phyloP scores from a whole-genome alignment of 2,329 filamentous ascomycete species.

The Blastomyces percursus region DNA sequence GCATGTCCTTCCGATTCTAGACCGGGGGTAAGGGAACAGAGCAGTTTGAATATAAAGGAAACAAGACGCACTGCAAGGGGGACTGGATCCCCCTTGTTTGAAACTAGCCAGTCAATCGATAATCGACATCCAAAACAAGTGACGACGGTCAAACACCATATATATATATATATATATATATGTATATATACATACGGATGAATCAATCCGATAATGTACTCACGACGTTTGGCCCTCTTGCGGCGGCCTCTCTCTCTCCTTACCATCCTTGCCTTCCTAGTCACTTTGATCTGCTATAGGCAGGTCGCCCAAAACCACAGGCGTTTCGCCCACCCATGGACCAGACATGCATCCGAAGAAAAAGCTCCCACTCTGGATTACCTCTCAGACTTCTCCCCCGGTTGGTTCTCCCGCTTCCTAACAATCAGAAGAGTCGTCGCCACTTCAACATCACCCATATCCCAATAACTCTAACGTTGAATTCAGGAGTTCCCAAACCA shows the following conservation, averaged over 20 bases:
- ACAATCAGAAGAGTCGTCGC: neutral
- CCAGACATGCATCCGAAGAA: neutral
- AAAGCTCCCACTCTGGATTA: no score
- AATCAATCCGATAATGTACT: neutral
- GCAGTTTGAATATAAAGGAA: neutral
- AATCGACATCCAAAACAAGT: neutral
- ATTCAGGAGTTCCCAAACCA: slow-evolving; percentile 32
- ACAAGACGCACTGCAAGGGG: neutral
- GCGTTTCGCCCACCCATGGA: neutral
- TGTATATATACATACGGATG: neutral
- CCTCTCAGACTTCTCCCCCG: neutral
- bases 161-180: neutral
- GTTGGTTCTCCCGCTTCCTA: neutral
- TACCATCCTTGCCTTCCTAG: neutral
- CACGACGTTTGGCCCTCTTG: neutral
- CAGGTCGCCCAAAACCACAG: neutral
- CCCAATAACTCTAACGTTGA: neutral
- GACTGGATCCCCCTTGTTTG: neutral
- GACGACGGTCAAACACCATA: neutral
- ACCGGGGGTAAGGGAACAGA: neutral
- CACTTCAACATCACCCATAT: neutral
- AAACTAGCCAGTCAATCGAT: neutral
- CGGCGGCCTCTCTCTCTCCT: neutral
- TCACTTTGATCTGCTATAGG: neutral
- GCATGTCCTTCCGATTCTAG: neutral